These are phyloP conservation scores for Mortierella sp. DNA, from an alignment of 371 early-diverging fungal species.

Conservation along the genomic window DNA sequence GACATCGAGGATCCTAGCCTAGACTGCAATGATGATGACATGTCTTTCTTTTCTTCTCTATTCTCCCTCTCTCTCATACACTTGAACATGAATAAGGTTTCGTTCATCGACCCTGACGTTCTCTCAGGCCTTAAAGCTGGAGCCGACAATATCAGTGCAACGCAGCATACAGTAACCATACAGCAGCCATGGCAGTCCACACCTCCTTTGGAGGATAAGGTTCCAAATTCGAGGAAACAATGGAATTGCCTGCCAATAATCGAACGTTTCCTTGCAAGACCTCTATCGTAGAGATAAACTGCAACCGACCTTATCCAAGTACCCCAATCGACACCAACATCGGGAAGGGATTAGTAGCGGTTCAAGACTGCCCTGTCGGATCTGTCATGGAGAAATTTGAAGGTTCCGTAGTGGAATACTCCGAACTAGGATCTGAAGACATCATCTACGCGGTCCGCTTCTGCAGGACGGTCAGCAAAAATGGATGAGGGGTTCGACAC, in stretches of 20 bases:
- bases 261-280: constrained; percentile 17
- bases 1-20: too few relatives aligned
- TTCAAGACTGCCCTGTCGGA: constrained; percentile 12
- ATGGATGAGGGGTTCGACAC: constrained; percentile 9
- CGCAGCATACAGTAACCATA: too few relatives aligned
- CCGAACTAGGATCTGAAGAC: constrained; percentile 13
- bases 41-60: too few relatives aligned
- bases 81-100: too few relatives aligned
- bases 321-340: constrained; percentile 1
- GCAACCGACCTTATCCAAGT: constrained; percentile 12
- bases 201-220: background rate
- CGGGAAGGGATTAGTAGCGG: constrained; percentile 13
- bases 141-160: too few relatives aligned
- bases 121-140: too few relatives aligned
- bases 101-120: too few relatives aligned
- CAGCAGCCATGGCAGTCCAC: too few relatives aligned
- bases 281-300: background rate
- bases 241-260: constrained; percentile 4
- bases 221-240: constrained; percentile 31
- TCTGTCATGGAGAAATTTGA: constrained; percentile 20
- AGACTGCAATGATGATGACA: too few relatives aligned
- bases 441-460: background rate
- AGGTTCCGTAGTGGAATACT: constrained; percentile 10
- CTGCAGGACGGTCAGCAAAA: constrained; percentile 4
- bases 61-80: too few relatives aligned